Percentiles rank a stretch among this genome's conserved stretches.
These are phyloP conservation scores for Chlorella sorokiniana DNA, from an alignment of 139 green algal species.

Conservation along the genomic window DNA sequence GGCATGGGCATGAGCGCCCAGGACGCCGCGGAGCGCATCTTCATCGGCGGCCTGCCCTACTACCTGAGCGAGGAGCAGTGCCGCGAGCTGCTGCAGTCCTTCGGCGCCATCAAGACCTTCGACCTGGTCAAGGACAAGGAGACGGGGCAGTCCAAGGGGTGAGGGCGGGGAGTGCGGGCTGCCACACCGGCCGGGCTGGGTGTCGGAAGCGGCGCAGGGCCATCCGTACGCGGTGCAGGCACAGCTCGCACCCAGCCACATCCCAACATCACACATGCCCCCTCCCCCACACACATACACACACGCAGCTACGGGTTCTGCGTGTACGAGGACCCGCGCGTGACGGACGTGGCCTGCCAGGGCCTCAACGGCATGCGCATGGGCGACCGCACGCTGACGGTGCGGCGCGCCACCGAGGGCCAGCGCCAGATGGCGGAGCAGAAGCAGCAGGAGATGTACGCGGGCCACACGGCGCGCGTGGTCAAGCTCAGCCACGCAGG, in stretches of 20 bases:
- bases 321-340: slow-evolving; percentile 83
- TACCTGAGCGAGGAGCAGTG: slow-evolving; percentile 95
- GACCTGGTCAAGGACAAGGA: slow-evolving; percentile 94
- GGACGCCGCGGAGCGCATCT: slow-evolving; percentile 71
- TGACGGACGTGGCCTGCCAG: slow-evolving; percentile 87
- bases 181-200: not conserved
- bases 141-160: slow-evolving; percentile 93
- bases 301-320: slow-evolving; percentile 90
- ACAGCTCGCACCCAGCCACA: too few relatives aligned
- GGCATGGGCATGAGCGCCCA: not conserved
- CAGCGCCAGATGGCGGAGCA: slow-evolving; percentile 2
- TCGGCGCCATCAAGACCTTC: slow-evolving; percentile 89
- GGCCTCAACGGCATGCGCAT: slow-evolving; percentile 95
- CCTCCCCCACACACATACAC: not conserved
- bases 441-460: slow-evolving; percentile 33
- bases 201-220: not conserved
- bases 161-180: slow-evolving; percentile 4
- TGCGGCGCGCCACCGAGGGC: slow-evolving; percentile 19
- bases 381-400: slow-evolving; percentile 94
- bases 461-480: slow-evolving; percentile 16
- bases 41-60: slow-evolving; percentile 97
- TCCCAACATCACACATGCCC: not conserved
- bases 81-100: slow-evolving; percentile 91
- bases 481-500: slow-evolving; percentile 37
- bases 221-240: too few relatives aligned